Base-by-base conservation (phyloP, 306 rosid genomes). In the Quercus robur region DNA sequence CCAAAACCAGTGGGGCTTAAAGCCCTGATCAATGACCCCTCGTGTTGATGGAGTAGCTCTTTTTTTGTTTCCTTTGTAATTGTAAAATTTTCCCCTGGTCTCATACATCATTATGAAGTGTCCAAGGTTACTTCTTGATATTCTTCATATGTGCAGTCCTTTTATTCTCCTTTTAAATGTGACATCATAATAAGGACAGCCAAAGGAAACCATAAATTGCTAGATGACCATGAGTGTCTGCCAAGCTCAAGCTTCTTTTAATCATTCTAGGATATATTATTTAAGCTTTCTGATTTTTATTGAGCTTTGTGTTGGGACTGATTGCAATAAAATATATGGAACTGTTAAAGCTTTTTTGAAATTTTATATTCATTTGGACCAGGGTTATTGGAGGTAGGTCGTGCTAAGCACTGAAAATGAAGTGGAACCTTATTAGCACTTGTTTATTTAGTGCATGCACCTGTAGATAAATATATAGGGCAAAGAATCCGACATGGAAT, bases 381-480 rank as follows among this genome's bases (percentile, higher is more conserved):
- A 63, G 56, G 61, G 64, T 77, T 31, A 71, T 55, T 80, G 78
- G 23, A 54, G 52, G 81, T 18, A 70, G 73, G 79, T 84, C 84
- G 85, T 86, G 88, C 81, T 25, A 71, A 86, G 86, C 87, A 86
- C 86, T 73, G 73, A 73, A 78, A 73, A 74, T 71, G 59, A 51
- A 81, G 33, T 21, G 76, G 75, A 75, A 33, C 35, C 63, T 30
- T 41, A 30, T 41, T 41, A 30, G 4, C 57, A 77, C 75, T 73
- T 6, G 69, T 41, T 71, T 74, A 30, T 28, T 62, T 76, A 63
- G 77, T 78, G 46, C 83, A 81, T 81, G 83, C 79, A 85, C 31
- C 81, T 75, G 51, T 52, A 77, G 44, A 49, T 35, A 38, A 2
- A 7, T 46, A 78, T 49, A 14, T 14, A 15, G 56, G 62, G 55